Evolutionary conservation across 2,329 filamentous ascomycete genomes (phyloP).

Genomic region (Ramichloridium luteum): DNA sequence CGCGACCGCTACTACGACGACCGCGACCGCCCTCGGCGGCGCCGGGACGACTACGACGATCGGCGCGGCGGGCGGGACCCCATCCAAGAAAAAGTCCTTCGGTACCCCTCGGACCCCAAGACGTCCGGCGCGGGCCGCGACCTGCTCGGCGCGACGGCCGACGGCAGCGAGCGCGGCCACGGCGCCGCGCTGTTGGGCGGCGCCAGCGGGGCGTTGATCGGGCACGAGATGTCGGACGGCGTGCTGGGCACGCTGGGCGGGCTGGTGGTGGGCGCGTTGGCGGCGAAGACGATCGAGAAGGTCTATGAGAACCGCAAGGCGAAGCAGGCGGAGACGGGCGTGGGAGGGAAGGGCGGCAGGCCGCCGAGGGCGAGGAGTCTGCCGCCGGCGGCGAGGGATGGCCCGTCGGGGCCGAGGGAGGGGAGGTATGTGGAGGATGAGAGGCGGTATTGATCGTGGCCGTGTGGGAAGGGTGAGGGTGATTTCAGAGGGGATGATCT

Average conservation of each 20-base stretch:
- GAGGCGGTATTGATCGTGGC: too few species aligned
- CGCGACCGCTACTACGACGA: conserved; percentile 10
- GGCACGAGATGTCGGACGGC: conserved; percentile 15
- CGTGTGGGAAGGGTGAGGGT: too few species aligned
- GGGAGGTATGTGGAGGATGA: not conserved
- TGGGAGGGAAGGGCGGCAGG: too few species aligned
- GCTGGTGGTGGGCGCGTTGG: conserved; percentile 17
- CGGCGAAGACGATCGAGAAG: conserved; percentile 15
- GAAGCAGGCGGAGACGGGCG: too few species aligned
- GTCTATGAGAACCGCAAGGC: conserved; percentile 15
- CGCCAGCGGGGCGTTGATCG: conserved; percentile 18
- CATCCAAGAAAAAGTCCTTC: conserved; percentile 8
- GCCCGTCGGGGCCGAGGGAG: not conserved
- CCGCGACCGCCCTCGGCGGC: conserved; percentile 4
- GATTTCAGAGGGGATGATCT: too few species aligned
- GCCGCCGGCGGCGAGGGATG: not conserved
- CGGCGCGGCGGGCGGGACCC: too few species aligned
- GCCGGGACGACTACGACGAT: conserved; percentile 11
- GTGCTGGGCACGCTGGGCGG: conserved; percentile 16
- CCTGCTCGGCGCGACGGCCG: conserved; percentile 14
- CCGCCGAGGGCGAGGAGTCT: too few species aligned
- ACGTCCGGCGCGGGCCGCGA: conserved; percentile 14
- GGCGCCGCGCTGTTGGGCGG: conserved; percentile 19
- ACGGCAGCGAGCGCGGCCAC: conserved; percentile 16
- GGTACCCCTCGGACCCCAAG: conserved; percentile 12